Evolutionary conservation across 768 basidiomycete species (phyloP).

Genomic region (Kwoniella europaea): DNA sequence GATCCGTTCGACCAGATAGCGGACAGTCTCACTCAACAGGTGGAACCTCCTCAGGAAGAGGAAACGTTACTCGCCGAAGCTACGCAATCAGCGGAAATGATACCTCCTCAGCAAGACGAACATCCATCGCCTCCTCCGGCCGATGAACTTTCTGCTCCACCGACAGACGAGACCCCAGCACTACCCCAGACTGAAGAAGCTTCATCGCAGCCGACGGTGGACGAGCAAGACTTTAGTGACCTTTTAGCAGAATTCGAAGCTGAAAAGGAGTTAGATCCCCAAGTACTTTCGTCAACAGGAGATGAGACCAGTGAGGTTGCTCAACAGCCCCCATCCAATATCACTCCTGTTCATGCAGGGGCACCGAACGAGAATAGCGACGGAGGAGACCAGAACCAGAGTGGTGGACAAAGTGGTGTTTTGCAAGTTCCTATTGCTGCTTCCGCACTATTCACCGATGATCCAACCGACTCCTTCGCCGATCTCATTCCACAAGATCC

Average conservation of each 20-base stretch:
- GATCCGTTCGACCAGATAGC: slow-evolving; percentile 11
- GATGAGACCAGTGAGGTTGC: not conserved
- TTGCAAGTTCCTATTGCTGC: slow-evolving; percentile 17
- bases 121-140: slow-evolving; percentile 14
- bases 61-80: slow-evolving; percentile 8
- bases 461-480: slow-evolving; percentile 32
- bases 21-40: not conserved
- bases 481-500: slow-evolving; percentile 20
- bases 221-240: slow-evolving; percentile 37
- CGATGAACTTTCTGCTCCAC: slow-evolving; percentile 6
- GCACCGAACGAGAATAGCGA: not conserved
- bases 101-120: slow-evolving; percentile 9
- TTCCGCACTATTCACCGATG: slow-evolving; percentile 29
- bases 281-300: not conserved
- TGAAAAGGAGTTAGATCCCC: slow-evolving; percentile 2
- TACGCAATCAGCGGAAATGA: slow-evolving; percentile 4
- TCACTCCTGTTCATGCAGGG: not conserved
- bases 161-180: slow-evolving; percentile 7
- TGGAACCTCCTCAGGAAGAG: slow-evolving; percentile 1
- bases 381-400: not conserved
- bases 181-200: not conserved
- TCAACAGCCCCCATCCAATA: not conserved
- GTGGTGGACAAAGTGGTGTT: not conserved
- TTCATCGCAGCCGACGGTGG: not conserved
- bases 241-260: slow-evolving; percentile 47